Conservation (phyloP, 306 rosid genomes). For the Sicyos baderoa region DNA sequence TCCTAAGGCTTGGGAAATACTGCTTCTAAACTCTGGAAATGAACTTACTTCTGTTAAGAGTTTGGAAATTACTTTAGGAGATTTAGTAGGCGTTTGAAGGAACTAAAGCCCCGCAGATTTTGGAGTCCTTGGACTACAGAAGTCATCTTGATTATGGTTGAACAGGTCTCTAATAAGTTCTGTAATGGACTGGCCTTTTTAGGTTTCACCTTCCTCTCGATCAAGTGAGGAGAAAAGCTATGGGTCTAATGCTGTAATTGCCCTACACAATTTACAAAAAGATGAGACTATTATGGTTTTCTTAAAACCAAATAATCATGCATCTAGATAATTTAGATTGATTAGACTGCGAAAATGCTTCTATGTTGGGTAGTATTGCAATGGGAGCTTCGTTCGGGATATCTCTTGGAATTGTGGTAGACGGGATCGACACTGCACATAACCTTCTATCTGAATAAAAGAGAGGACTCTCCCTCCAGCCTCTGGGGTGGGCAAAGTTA, state of each 20-base stretch:
- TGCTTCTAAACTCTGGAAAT: slow-evolving; percentile 33
- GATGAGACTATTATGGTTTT: neutral
- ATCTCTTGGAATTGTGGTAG: neutral
- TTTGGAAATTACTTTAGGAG: slow-evolving; percentile 29
- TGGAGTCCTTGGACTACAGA: neutral
- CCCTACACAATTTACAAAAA: neutral
- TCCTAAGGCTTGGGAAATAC: slow-evolving; percentile 50
- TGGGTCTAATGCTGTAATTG: neutral
- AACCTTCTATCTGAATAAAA: neutral
- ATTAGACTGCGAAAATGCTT: neutral
- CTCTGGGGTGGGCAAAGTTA: neutral
- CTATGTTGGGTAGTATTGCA: neutral
- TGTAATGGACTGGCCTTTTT: neutral
- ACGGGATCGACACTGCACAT: neutral
- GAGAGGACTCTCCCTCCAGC: neutral
- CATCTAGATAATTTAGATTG: neutral
- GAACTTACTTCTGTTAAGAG: slow-evolving; percentile 19
- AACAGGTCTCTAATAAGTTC: neutral
- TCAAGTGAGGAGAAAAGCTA: neutral
- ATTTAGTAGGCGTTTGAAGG: slow-evolving; percentile 30
- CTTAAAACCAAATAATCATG: neutral
- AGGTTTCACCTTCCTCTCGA: neutral
- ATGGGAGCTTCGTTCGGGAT: neutral
- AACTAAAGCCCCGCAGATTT: slow-evolving; percentile 10
- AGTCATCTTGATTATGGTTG: neutral